Percentiles rank a stretch among this genome's conserved stretches.
Evolutionary conservation across 768 basidiomycete genomes (phyloP).

Genomic region (Steccherinum ochraceum): DNA sequence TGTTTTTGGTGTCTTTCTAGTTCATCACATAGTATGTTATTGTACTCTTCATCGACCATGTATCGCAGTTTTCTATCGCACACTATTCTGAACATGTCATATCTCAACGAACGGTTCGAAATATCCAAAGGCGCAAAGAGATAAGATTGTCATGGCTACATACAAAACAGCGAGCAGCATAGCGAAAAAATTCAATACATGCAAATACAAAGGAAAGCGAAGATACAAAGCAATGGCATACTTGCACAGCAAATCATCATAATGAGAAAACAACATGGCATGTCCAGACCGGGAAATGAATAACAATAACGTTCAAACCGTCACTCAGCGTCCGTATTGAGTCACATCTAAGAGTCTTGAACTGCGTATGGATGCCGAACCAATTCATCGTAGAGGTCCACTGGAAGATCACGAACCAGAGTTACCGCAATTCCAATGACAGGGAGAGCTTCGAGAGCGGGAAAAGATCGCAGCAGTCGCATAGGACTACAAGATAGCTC

Average conservation of each 20-base stretch:
- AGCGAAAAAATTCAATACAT: not conserved
- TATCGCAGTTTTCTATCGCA: no score
- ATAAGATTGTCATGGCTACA: not conserved
- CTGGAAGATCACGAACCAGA: slow-evolving; percentile 84
- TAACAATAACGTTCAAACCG: no score
- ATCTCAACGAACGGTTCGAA: no score
- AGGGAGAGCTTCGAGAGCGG: slow-evolving; percentile 79
- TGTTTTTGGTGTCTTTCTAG: not conserved
- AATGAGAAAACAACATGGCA: not conserved
- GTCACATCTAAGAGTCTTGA: not conserved
- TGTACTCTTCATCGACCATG: not conserved
- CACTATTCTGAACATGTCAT: not conserved
- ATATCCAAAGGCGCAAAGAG: not conserved
- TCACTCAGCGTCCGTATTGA: no score
- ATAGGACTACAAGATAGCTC: slow-evolving; percentile 60
- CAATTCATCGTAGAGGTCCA: slow-evolving; percentile 83
- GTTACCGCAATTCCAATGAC: slow-evolving; percentile 93
- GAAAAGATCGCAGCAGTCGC: slow-evolving; percentile 90
- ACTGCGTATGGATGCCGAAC: slow-evolving; percentile 78
- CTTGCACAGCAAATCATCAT: not conserved
- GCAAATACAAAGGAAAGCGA: not conserved
- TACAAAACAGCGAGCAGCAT: not conserved
- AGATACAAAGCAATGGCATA: not conserved
- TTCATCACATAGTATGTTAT: not conserved
- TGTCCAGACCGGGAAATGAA: not conserved